A percentile compares a stretch with the other conserved stretches of the same genome.
These are phyloP conservation scores for Thelonectria discophora DNA, from an alignment of 2,329 filamentous ascomycete species.

Conservation along the genomic window DNA sequence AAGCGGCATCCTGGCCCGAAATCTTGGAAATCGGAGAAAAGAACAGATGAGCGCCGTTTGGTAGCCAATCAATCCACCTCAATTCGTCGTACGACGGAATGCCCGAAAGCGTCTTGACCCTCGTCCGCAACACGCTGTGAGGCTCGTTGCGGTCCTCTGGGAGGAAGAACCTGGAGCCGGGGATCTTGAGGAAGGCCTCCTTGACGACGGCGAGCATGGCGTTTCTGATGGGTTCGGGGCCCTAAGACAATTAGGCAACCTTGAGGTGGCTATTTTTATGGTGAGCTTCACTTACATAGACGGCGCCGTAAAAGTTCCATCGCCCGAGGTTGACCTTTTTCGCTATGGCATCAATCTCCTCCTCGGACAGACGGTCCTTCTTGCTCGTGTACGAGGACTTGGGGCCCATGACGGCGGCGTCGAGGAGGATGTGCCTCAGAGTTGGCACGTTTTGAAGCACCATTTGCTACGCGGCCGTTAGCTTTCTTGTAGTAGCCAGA, in stretches of 20 bases:
- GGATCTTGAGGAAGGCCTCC: slow-evolving; percentile 28
- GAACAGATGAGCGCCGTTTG: slow-evolving; percentile 36
- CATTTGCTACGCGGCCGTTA: slow-evolving; percentile 21
- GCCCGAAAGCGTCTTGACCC: slow-evolving; percentile 29
- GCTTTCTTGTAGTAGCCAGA: neutral
- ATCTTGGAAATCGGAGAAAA: slow-evolving; percentile 38
- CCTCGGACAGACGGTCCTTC: slow-evolving; percentile 18
- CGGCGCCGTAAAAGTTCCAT: slow-evolving; percentile 38
- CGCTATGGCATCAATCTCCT: slow-evolving; percentile 28
- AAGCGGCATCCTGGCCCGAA: slow-evolving; percentile 18
- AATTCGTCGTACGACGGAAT: slow-evolving; percentile 32
- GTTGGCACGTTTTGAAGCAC: slow-evolving; percentile 36
- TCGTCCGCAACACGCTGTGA: slow-evolving; percentile 27
- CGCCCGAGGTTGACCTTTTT: slow-evolving; percentile 33
- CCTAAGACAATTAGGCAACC: neutral
- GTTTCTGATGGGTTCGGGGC: slow-evolving; percentile 29
- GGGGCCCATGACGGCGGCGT: slow-evolving; percentile 31
- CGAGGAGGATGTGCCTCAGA: slow-evolving; percentile 30
- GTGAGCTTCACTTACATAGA: slow-evolving; percentile 15
- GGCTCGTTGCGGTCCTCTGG: slow-evolving; percentile 28
- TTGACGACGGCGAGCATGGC: slow-evolving; percentile 33
- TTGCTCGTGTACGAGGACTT: slow-evolving; percentile 23
- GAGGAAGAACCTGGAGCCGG: slow-evolving; percentile 34
- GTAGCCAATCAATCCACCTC: slow-evolving; percentile 34
- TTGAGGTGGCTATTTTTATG: too few species aligned